phyloP scores from a whole-genome alignment of 1,284 basidiomycete genomes.

The Pseudozyma flocculosa region DNA sequence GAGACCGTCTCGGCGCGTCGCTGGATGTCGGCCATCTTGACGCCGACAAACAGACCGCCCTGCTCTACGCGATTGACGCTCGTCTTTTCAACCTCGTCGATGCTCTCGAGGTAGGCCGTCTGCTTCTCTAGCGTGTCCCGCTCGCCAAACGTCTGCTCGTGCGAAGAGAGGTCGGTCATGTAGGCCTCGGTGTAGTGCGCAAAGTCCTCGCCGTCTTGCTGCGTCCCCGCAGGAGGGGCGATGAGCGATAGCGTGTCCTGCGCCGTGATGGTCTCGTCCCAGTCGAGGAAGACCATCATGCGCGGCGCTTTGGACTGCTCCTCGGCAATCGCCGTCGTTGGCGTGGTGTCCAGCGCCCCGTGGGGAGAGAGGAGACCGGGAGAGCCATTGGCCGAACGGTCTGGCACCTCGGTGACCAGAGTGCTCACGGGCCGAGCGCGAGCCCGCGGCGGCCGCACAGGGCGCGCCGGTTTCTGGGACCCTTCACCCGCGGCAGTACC shows the following conservation, averaged over 20 bases:
- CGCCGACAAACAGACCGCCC: conserved; percentile 38
- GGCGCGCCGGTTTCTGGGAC: background rate
- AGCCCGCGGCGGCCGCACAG: background rate
- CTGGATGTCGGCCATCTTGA: conserved; percentile 2
- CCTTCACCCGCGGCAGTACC: background rate
- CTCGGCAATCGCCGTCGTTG: background rate
- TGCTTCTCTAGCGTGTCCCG: conserved; percentile 14
- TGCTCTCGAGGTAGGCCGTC: conserved; percentile 16
- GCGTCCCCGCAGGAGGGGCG: conserved; percentile 25
- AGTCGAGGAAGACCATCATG: conserved; percentile 46
- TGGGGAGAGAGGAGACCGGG: background rate
- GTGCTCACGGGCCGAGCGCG: background rate
- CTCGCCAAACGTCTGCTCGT: conserved; percentile 6
- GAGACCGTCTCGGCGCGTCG: conserved; percentile 13
- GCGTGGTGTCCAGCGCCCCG: background rate
- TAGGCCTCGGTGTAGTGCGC: conserved; percentile 37
- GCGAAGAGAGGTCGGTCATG: conserved; percentile 20
- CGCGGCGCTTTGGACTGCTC: conserved; percentile 1
- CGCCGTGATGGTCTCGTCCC: conserved; percentile 55
- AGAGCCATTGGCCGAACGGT: background rate
- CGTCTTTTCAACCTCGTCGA: conserved; percentile 34
- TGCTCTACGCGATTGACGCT: conserved; percentile 30
- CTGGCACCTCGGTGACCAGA: background rate
- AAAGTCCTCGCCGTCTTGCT: conserved; percentile 25
- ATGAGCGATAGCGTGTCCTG: conserved; percentile 49